These are phyloP conservation scores for Aureobasidium leucospermi DNA, from an alignment of 2,329 filamentous ascomycete species.

Conservation along the genomic window DNA sequence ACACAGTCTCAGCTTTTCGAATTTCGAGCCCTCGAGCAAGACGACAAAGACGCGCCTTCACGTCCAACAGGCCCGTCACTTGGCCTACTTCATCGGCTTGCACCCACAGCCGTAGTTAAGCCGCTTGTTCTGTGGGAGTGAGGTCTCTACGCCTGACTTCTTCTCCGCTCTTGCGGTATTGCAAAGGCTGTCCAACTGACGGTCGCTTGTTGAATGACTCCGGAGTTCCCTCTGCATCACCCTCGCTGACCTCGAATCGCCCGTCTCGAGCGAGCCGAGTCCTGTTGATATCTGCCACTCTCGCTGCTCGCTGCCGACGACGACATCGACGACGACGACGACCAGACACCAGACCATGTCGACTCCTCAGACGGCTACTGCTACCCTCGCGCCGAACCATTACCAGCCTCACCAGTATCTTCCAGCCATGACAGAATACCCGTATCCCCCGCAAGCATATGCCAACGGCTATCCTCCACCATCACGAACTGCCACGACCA, in stretches of 20 bases:
- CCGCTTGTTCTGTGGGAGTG: constrained; percentile 6
- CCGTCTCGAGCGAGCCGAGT: neutral
- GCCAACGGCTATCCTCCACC: constrained; percentile 31
- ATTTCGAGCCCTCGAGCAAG: neutral
- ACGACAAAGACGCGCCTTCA: neutral
- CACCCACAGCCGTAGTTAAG: constrained; percentile 8
- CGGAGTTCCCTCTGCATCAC: neutral
- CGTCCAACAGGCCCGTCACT: neutral
- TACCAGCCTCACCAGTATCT: constrained; percentile 34
- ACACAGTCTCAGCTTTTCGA: neutral
- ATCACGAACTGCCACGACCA: constrained; percentile 26
- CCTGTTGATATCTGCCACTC: neutral
- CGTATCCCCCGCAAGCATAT: constrained; percentile 19
- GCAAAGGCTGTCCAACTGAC: neutral
- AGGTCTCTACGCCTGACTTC: constrained; percentile 6
- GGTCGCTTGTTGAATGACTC: neutral
- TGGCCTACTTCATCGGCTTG: neutral
- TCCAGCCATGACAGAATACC: constrained; percentile 22
- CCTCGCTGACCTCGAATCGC: neutral
- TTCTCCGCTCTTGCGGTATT: neutral
- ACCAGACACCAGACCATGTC: constrained; percentile 27
- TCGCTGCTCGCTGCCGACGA: constrained; percentile 1
- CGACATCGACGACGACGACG: neutral
- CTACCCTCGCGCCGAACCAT: constrained; percentile 30
- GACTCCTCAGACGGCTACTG: constrained; percentile 37